These are phyloP conservation scores for Barbarea vulgaris DNA, from an alignment of 345 rosid genomes.

Conservation along the genomic window DNA sequence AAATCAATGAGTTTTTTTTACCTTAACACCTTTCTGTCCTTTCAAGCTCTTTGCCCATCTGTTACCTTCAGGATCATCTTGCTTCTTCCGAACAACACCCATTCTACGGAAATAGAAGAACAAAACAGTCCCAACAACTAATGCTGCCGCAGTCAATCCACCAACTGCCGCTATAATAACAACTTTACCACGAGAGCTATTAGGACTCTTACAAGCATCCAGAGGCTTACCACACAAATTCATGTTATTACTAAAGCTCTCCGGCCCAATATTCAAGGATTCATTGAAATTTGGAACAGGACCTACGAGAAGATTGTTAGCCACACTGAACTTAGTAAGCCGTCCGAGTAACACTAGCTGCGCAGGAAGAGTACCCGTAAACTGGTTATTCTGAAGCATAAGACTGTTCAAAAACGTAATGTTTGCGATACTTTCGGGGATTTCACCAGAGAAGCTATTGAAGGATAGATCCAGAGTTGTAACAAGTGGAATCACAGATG, in stretches of 20 bases:
- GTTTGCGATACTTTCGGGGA: conserved; percentile 49
- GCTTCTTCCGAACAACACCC: conserved; percentile 63
- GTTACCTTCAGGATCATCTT: conserved; percentile 91
- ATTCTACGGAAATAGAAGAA: conserved; percentile 59
- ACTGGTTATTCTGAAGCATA: conserved; percentile 61
- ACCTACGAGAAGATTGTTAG: conserved; percentile 66
- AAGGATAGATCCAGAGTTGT: conserved; percentile 69
- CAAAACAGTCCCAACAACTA: conserved; percentile 53
- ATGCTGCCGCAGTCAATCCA: conserved; percentile 68
- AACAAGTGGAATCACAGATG: conserved; percentile 3
- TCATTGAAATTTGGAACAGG: conserved; percentile 46
- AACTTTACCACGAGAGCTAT: conserved; percentile 41
- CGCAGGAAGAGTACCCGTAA: conserved; percentile 63
- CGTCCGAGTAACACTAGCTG: conserved; percentile 53
- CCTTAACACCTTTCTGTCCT: conserved; percentile 73
- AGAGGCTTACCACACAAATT: conserved; percentile 68
- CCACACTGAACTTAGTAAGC: conserved; percentile 54
- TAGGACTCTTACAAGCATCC: conserved; percentile 44
- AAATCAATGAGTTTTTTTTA: conserved; percentile 36
- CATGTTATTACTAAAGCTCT: conserved; percentile 52
- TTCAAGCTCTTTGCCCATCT: conserved; percentile 81
- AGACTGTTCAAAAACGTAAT: conserved; percentile 65
- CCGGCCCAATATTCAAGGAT: background rate
- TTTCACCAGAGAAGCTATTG: conserved; percentile 67
- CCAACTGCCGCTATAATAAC: conserved; percentile 69